Evolutionary conservation across 768 basidiomycete species (phyloP), one percentile per base, ranked within the genome.

Genomic region (Mycena venus): DNA sequence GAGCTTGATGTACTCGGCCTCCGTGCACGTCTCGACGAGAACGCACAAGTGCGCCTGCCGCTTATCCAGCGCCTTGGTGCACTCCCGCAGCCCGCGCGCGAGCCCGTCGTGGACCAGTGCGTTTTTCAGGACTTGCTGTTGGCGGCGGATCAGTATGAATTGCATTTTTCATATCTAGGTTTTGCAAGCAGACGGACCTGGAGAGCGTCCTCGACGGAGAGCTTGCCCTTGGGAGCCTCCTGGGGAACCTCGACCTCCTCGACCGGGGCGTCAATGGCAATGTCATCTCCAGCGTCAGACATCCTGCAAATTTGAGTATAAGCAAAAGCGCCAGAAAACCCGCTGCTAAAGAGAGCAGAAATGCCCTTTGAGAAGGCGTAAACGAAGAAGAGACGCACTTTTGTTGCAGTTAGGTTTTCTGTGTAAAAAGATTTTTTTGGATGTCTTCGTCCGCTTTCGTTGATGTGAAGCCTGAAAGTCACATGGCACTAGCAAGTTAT

Each of bases 1-100:
- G 89, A 99, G 96, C 90, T 99, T 99, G 92, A 98, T 95, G 91
- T 99, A 99, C 87, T 99, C 98, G 78, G 97, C 95, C 88, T 99
- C 98, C 65, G 95, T 97, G 90, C 97, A 98, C 70, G 96, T 96
- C 92, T 99, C 98, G 83, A 99, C 97, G 81, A 99, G 94, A 74
- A 99, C 97, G 87, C 98, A 99, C 59, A 99, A 90, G 86, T 99
- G 98, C 69, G 97, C 98, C 90, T 97, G 96, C 80, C 97, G 94
- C 89, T 97, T 98, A 91, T 99, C 98, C 78, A 99, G 91, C 74
- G 98, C 96, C 90, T 99, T 99, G 83, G 98, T 95, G 82, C 92
- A 94, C 89, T 99, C 98, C 78, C 97, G 96, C 78, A 99, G 94
- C 86, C 98, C 98, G 77, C 98, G 95, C 73, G 98, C 96, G 75